These are phyloP conservation scores for Nelumbo lutea DNA, from an alignment of 164 flowering plant genomes.

Conservation along the genomic window DNA sequence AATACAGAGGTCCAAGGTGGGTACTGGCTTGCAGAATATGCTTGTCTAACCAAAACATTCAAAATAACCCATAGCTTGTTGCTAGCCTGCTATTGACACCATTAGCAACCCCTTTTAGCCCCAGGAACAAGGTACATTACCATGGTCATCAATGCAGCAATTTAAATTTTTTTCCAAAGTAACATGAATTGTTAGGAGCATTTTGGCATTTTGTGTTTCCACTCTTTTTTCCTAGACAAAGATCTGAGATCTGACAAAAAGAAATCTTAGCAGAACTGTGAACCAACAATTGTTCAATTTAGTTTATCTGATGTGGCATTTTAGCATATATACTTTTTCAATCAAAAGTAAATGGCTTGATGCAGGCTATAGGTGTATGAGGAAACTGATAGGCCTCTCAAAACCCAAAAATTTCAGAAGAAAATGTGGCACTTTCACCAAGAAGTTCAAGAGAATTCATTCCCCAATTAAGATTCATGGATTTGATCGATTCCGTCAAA, in stretches of 20 bases:
- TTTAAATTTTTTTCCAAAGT: no score
- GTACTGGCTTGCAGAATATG: background rate
- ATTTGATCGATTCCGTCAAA: slow-evolving; percentile 39
- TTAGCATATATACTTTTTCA: background rate
- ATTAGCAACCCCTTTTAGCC: no score
- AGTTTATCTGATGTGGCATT: background rate
- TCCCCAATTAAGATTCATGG: slow-evolving; percentile 52
- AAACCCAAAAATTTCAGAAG: slow-evolving; percentile 31
- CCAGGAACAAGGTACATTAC: background rate
- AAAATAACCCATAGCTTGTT: background rate
- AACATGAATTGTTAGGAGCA: no score
- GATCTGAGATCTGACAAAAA: no score
- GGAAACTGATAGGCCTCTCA: slow-evolving; percentile 35
- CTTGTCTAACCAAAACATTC: background rate
- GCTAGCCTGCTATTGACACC: background rate
- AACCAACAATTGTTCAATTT: background rate
- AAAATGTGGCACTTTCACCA: slow-evolving; percentile 31
- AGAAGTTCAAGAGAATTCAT: slow-evolving; percentile 50
- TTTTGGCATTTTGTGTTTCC: no score
- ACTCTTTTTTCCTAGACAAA: no score
- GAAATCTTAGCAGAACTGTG: background rate
- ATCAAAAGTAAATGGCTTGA: slow-evolving; percentile 1
- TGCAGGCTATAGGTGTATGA: slow-evolving; percentile 40
- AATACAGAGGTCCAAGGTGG: slow-evolving; percentile 33
- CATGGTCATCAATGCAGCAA: background rate